Conservation (phyloP, 352 stramenopile genomes). For the Aphanomyces stellatus region DNA sequence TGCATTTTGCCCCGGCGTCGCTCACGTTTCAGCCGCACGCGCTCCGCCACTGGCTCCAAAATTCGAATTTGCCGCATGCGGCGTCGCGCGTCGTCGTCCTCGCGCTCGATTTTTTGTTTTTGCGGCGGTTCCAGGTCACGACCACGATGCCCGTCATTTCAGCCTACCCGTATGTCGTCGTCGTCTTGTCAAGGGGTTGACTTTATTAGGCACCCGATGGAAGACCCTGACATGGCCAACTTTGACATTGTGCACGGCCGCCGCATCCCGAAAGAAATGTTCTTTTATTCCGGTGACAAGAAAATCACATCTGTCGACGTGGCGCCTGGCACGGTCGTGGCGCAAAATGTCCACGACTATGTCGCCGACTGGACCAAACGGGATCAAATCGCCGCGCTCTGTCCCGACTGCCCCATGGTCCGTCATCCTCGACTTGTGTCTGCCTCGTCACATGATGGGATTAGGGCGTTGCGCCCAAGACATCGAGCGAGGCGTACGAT, state of each 20-base stretch:
- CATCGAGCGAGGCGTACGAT: constrained; percentile 38
- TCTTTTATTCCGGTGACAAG: constrained; percentile 40
- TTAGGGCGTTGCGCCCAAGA: not conserved
- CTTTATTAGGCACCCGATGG: constrained; percentile 8
- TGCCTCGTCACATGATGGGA: too few species aligned
- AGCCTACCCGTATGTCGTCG: constrained; percentile 9
- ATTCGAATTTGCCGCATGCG: constrained; percentile 48
- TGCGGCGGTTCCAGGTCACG: constrained; percentile 54
- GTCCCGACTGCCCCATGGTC: constrained; percentile 1
- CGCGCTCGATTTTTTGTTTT: constrained; percentile 66
- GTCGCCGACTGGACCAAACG: not conserved
- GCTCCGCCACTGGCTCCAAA: constrained; percentile 57
- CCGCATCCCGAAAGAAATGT: constrained; percentile 73
- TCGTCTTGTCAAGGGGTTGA: not conserved
- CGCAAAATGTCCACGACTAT: not conserved
- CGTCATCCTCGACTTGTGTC: constrained; percentile 20
- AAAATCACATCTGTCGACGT: not conserved
- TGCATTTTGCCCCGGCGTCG: constrained; percentile 25
- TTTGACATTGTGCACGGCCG: constrained; percentile 70
- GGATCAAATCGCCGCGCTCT: not conserved
- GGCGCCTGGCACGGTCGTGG: not conserved
- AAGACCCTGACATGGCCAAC: constrained; percentile 38
- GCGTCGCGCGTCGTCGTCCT: constrained; percentile 54
- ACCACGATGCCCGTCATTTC: constrained; percentile 43
- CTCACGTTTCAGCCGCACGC: constrained; percentile 33